Evolutionary conservation across 2,329 filamentous ascomycete species (phyloP).

Genomic region (Pyrenophora tritici-repentis): DNA sequence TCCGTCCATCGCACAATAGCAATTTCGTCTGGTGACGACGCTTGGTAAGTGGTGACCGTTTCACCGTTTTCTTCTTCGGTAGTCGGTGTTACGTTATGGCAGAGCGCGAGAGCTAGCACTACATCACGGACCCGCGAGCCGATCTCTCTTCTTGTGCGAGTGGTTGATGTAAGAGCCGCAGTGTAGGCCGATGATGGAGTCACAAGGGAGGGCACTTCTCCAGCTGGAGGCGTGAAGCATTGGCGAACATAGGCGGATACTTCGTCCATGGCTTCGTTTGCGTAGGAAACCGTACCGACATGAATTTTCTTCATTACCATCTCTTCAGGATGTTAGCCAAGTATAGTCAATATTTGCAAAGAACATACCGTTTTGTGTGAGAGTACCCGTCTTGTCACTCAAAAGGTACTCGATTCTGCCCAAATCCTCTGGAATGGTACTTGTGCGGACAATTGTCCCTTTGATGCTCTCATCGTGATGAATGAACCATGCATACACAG

Average conservation of each 20-base stretch:
- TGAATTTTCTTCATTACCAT: slow-evolving; percentile 99
- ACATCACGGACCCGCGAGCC: slow-evolving; percentile 91
- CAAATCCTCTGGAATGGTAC: slow-evolving; percentile 95
- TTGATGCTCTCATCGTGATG: slow-evolving; percentile 88
- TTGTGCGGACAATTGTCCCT: slow-evolving; percentile 90
- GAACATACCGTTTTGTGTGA: slow-evolving; percentile 81
- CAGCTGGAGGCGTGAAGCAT: slow-evolving; percentile 65
- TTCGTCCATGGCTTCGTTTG: slow-evolving; percentile 98
- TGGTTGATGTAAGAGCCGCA: slow-evolving; percentile 66
- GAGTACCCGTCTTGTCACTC: slow-evolving; percentile 96
- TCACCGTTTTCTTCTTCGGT: slow-evolving; percentile 81
- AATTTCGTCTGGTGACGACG: slow-evolving; percentile 96
- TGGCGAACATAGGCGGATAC: slow-evolving; percentile 85
- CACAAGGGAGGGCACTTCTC: slow-evolving; percentile 57
- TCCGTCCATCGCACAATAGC: slow-evolving; percentile 97
- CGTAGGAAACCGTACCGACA: slow-evolving; percentile 96
- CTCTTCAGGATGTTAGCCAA: slow-evolving; percentile 56
- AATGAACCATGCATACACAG: slow-evolving; percentile 94
- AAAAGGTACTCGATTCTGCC: slow-evolving; percentile 95
- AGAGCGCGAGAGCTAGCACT: slow-evolving; percentile 87
- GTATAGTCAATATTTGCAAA: slow-evolving; percentile 1
- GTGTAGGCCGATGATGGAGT: slow-evolving; percentile 76
- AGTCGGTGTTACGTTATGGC: slow-evolving; percentile 95
- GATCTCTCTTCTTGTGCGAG: slow-evolving; percentile 88
- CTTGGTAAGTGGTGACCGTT: slow-evolving; percentile 84